Percentiles rank a stretch among this genome's conserved stretches.
phyloP scores from a whole-genome alignment of 2,329 filamentous ascomycete species.

The Talaromyces islandicus region DNA sequence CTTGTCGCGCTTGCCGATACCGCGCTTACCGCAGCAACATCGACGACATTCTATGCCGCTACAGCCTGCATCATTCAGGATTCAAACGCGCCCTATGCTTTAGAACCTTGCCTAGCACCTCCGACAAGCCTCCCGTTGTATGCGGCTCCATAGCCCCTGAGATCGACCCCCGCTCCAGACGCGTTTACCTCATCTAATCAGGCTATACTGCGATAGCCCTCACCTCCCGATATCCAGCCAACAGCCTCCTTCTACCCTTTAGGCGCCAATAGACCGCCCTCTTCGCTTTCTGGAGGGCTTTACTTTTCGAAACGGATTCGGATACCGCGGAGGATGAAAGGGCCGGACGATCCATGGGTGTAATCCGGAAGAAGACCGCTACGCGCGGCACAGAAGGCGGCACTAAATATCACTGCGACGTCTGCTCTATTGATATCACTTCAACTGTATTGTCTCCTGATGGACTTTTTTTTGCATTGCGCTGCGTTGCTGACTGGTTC shows the following conservation, averaged over 20 bases:
- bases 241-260: background rate
- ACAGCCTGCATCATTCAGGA: background rate
- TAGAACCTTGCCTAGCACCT: background rate
- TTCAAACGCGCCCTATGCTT: background rate
- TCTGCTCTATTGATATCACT: constrained; percentile 94
- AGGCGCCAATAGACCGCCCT: constrained; percentile 7
- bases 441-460: constrained; percentile 61
- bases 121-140: background rate
- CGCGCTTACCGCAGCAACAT: constrained; percentile 15
- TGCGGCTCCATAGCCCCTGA: background rate
- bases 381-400: constrained; percentile 78
- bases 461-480: background rate
- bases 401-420: constrained; percentile 94
- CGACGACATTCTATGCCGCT: constrained; percentile 12
- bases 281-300: constrained; percentile 27
- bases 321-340: constrained; percentile 35
- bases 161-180: background rate
- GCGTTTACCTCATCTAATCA: background rate
- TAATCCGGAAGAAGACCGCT: constrained; percentile 93
- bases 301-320: constrained; percentile 25
- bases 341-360: constrained; percentile 61
- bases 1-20: constrained; percentile 8
- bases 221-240: background rate
- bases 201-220: background rate
- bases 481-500: background rate